Evolutionary conservation across 306 rosid species (phyloP), one percentile per base, ranked within the genome.

Genomic region (Styphnolobium japonicum): DNA sequence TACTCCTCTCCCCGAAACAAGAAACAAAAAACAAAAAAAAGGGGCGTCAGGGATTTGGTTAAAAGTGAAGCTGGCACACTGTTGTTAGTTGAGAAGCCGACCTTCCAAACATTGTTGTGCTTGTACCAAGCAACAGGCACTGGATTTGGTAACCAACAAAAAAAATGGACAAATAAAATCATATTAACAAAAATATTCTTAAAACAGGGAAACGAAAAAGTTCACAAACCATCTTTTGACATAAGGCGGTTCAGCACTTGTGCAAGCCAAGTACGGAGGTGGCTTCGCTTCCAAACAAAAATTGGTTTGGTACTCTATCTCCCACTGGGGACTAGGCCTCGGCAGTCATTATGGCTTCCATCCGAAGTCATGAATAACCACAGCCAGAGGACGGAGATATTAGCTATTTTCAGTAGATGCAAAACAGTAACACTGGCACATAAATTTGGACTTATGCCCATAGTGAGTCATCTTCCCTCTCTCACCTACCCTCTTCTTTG

Each of bases 381-480:
- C 27, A 76, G 73, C 75, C 81, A 61, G 37, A 62, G 10, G 51
- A 52, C n/a, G 42, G 34, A 39, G 62, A 16, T 18, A 63, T 22
- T 21, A 62, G 49, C 55, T 19, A 23, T 8, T 52, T 69, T 22
- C 25, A 61, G 77, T 18, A 29, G 19, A 67, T n/a, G 58, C 68
- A 71, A 80, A 57, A 25, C 56, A 62, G 8, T 15, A 75, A 46
- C 12, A 67, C 16, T 39, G 39, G 12, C 15, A 60, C 43, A 49
- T 25, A 42, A 36, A 31, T 48, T 23, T 66, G 11, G 57, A 49
- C 52, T 46, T n/a, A 5, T 15, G 11, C 46, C 34, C 51, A 67
- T 9, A 55, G 73, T n/a, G n/a, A n/a, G n/a, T 64, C n/a, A 76
- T 52, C 78, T 80, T 56, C 64, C 39, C 69, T 75, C 66, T 43